Evolutionary conservation across 2,329 filamentous ascomycete genomes (phyloP), one percentile per base, ranked within the genome.

Genomic region (Phialophora verrucosa): DNA sequence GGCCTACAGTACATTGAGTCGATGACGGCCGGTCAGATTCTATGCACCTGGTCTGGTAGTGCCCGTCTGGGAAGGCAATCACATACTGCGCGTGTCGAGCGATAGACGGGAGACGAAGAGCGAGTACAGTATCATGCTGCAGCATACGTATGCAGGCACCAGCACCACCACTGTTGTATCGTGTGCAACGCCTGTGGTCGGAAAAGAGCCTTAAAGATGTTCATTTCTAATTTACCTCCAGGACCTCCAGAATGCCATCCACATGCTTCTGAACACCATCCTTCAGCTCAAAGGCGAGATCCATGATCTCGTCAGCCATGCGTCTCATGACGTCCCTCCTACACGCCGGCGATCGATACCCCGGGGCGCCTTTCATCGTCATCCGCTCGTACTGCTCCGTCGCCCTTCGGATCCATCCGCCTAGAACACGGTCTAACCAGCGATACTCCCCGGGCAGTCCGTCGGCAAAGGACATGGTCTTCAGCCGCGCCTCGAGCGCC

Each of bases 281-380:
- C 53, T 55, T 55, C 53, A 55, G n/a, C 29, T 32, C 53, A 35
- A 20, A 25, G 5, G 53, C 53, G 10, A 55, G 29, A 3, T 31
- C 29, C 29, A 29, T 32, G 3, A 55, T 12, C 53, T 20, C 29
- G 8, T 29, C 29, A 3, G 10, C 29, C 53, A 31, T 32, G 17
- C 10, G 10, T 29, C n/a, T 20, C 53, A 55, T 55, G 25, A 55
- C 14, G 29, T 32, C 27, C 53, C 29, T 55, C 53, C 53, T n/a
- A 31, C n/a, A 11, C 2, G 11, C 53, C 17, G 10, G 10, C 23
- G 49, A 51, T 11, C 10, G 20, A 23, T 27, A 27, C 0, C 23
- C 20, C 49, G 2, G 20, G 20, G 20, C 53, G 27, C 7, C 29
- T 17, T 31, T n/a, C 53, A 55, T 31, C n/a, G 29, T 31, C 53